Base-by-base conservation (phyloP, 1,284 basidiomycete species). In the Cryptococcus sp. region DNA sequence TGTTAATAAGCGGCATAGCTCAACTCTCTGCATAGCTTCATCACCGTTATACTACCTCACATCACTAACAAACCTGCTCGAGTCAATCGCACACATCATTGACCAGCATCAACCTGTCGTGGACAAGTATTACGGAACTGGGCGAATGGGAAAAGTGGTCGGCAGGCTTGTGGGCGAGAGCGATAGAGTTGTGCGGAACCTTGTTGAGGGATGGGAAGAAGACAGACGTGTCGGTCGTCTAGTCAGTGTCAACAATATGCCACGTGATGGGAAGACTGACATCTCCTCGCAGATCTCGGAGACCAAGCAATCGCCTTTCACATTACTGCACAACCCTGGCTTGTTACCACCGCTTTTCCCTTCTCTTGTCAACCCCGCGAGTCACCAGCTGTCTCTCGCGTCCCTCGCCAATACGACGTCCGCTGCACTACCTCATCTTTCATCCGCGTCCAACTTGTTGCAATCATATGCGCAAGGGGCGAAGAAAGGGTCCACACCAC, bases 31-130 rank as follows among this genome's bases (percentile, higher is more conserved):
- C 22, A 23, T 74, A 94, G 91, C 89, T 0, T 92, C 91, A 13
- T 93, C 91, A 0, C 88, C 93, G 0, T 79, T 92, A 22, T 94
- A 93, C 78, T 95, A 92, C 74, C 86, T 94, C 61, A 97, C 93
- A 0, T 87, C 89, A 1, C 55, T 66, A 11, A 97, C 94, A 0
- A 87, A 89, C 2, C 53, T 99, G 0, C 94, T 98, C 66, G 96
- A 99, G 79, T 90, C 89, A 55, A 88, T 99, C 46, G 96, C 95
- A 1, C 86, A 91, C 81, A 93, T 99, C 61, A 88, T 99, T 44
- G 93, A 95, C 70, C 93, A 97, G 73, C 96, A 99, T 75, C 93
- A 96, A 71, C 91, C 93, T 1, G 87, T 99, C 1, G 95, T 99
- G 0, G 94, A 98, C 75, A 95, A 95, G 77, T 96, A 99, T 77